Evolutionary conservation across 2,329 filamentous ascomycete species (phyloP).

Genomic region (Cytospora chrysosperma): DNA sequence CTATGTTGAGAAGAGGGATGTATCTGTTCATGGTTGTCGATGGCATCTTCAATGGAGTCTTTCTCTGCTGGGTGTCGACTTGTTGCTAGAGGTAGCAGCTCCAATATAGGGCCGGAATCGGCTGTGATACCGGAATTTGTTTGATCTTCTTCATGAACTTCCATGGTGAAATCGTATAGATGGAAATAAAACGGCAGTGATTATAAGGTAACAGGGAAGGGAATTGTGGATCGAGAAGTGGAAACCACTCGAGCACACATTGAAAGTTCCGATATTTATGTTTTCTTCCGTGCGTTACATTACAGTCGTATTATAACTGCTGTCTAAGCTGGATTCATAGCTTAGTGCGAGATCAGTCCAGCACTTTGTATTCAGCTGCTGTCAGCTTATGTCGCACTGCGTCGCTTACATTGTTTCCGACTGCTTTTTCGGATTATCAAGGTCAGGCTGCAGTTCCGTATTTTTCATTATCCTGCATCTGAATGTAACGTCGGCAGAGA

Average conservation of each 20-base stretch:
- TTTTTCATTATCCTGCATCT: too few species aligned
- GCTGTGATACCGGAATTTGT: background rate
- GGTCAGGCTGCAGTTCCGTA: too few species aligned
- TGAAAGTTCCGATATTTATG: background rate
- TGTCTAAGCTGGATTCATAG: too few species aligned
- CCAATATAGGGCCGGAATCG: background rate
- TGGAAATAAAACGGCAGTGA: background rate
- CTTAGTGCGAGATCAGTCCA: background rate
- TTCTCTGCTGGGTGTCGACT: background rate
- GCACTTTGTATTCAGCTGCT: background rate
- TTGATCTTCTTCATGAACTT: background rate
- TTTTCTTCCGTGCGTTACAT: background rate
- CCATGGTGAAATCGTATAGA: background rate
- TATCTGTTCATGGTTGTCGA: background rate
- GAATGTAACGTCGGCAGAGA: too few species aligned
- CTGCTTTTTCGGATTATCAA: background rate
- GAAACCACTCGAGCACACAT: background rate
- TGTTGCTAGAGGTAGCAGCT: background rate
- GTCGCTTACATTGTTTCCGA: background rate
- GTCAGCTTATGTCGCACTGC: background rate
- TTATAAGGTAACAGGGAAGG: background rate
- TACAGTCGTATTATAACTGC: background rate
- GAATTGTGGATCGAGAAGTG: background rate
- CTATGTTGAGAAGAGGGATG: background rate
- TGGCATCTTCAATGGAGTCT: background rate